Evolutionary conservation across 2,329 filamentous ascomycete species (phyloP).

Genomic region (Colletotrichum sp.): DNA sequence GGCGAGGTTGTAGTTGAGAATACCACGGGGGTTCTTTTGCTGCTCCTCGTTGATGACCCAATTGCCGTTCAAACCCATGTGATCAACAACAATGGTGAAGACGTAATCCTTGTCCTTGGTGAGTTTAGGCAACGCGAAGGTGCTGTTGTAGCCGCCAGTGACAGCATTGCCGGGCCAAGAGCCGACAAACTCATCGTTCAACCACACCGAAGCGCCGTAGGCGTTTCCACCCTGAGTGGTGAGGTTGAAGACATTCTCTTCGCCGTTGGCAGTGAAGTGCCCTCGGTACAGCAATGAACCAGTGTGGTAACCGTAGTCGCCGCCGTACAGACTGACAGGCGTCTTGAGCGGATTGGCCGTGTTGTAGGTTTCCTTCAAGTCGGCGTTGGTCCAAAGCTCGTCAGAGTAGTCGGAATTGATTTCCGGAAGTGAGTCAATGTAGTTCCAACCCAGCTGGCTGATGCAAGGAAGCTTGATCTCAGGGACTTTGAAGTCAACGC

Average conservation of each 20-base stretch:
- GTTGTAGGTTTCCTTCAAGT: conserved; percentile 33
- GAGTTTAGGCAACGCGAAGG: conserved; percentile 59
- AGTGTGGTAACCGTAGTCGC: conserved; percentile 74
- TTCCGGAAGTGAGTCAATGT: conserved; percentile 26
- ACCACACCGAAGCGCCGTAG: conserved; percentile 68
- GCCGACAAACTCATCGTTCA: conserved; percentile 65
- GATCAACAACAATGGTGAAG: conserved; percentile 71
- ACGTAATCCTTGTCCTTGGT: conserved; percentile 56
- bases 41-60: conserved; percentile 58
- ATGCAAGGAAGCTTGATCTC: conserved; percentile 15
- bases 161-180: conserved; percentile 61
- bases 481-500: conserved; percentile 18
- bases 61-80: conserved; percentile 71
- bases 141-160: conserved; percentile 52
- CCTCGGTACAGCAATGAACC: conserved; percentile 71
- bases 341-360: conserved; percentile 49
- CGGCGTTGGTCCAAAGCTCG: conserved; percentile 45
- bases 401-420: conserved; percentile 36
- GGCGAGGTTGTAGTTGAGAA: conserved; percentile 59
- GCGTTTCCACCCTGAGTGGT: conserved; percentile 67
- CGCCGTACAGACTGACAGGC: conserved; percentile 66
- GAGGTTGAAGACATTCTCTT: conserved; percentile 59
- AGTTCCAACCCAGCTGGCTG: conserved; percentile 18
- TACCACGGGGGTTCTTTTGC: conserved; percentile 64
- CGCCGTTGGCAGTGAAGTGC: conserved; percentile 63